Evolutionary conservation across 345 rosid genomes (phyloP).

Genomic region (Hirschfeldia incana): DNA sequence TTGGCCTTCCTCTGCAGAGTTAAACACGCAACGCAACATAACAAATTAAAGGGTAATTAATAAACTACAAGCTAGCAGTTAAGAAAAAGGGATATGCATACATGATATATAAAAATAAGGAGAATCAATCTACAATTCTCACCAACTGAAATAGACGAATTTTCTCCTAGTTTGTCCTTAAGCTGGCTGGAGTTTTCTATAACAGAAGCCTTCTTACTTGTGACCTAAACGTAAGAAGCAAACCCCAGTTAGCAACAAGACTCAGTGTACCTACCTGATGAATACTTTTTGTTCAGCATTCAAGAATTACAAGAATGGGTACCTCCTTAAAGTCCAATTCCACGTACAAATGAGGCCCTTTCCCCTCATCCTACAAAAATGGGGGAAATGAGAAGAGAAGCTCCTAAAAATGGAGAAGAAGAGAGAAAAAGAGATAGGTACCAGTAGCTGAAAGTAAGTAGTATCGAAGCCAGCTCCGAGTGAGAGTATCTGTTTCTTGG

Average conservation of each 20-base stretch:
- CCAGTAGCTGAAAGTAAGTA: constrained; percentile 84
- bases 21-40: constrained; percentile 2
- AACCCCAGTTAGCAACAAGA: constrained; percentile 14
- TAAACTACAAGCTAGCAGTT: neutral
- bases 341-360: constrained; percentile 74
- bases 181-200: constrained; percentile 63
- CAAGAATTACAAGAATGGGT: constrained; percentile 11
- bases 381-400: constrained; percentile 6
- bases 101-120: neutral
- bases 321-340: constrained; percentile 99
- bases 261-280: neutral
- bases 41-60: neutral
- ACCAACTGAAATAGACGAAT: constrained; percentile 79
- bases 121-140: constrained; percentile 19
- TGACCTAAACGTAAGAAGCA: constrained; percentile 53
- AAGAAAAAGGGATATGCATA: constrained; percentile 3
- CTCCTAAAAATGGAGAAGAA: neutral
- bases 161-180: constrained; percentile 68
- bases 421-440: constrained; percentile 19
- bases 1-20: constrained; percentile 77
- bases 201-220: constrained; percentile 81
- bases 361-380: constrained; percentile 74
- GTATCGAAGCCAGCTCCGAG: constrained; percentile 99
- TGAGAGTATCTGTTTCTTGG: constrained; percentile 82
- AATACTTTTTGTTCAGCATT: neutral